Base-by-base conservation (phyloP, 1,284 basidiomycete species). In the Entoloma clypeatum region DNA sequence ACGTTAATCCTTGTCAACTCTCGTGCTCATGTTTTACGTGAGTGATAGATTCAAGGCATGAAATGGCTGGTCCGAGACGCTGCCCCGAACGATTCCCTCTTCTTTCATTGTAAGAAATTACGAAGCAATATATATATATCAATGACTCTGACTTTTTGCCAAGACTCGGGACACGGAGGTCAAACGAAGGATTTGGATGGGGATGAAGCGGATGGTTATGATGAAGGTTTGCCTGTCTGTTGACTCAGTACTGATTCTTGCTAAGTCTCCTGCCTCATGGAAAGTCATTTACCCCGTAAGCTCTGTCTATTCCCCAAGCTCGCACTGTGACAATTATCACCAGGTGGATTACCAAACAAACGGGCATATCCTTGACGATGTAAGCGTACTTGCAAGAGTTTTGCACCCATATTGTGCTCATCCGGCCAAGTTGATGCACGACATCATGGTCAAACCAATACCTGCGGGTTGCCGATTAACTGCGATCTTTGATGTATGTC, bases 11-110 rank as follows among this genome's bases (percentile, higher is more conserved):
- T 29, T 7, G 21, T 25, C 7, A 3, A 24, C 28, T 9, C 19
- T 35, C 13, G 36, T 29, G n/a, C 19, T 13, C 23, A 25, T 16
- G 4, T 5, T 36, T 11, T 25, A 18, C 44, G 32, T 49, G 11
- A 48, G 7, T 14, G 17, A 26, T 27, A 87, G 85, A 55, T 90
- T 8, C 61, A 69, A 42, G 92, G 83, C 1, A 93, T 94, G 88
- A 75, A 81, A 49, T 96, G 93, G 92, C 77, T 96, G n/a, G 88
- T 93, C 9, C 64, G 63, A 7, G 83, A 73, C 50, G 92, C 92
- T 10, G 64, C 69, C 33, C 81, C 88, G 3, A 84, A 94, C 52
- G 92, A 95, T 56, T 83, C 91, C 0, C 68, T 95, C 26, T 94
- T 95, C 72, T 92, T 95, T 74, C 92, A 94, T 56, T 95, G 89